Evolutionary conservation across 2,329 filamentous ascomycete species (phyloP).

Genomic region (Didymella sp.): DNA sequence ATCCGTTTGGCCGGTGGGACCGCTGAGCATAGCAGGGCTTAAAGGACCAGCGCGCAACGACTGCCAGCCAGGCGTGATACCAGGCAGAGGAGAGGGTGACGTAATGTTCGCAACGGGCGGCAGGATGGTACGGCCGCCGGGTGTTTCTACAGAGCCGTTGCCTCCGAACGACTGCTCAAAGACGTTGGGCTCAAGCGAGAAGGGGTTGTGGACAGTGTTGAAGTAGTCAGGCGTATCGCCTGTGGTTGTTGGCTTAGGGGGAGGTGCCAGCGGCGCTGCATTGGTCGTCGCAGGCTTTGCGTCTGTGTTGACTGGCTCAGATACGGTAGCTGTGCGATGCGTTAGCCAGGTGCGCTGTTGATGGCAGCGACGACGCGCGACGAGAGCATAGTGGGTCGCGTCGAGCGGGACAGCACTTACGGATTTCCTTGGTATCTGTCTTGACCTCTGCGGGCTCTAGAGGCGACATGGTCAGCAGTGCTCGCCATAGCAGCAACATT

Average conservation of each 20-base stretch:
- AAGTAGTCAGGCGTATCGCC: slow-evolving; percentile 60
- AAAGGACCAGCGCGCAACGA: slow-evolving; percentile 90
- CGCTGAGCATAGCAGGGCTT: slow-evolving; percentile 96
- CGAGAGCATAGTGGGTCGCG: slow-evolving; percentile 4
- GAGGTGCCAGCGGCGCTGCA: slow-evolving; percentile 59
- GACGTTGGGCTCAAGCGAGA: slow-evolving; percentile 88
- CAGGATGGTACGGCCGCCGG: slow-evolving; percentile 74
- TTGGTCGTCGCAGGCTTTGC: slow-evolving; percentile 50
- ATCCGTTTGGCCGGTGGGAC: slow-evolving; percentile 73
- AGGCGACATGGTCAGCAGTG: slow-evolving; percentile 30
- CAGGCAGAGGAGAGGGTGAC: slow-evolving; percentile 81
- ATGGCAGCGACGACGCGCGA: slow-evolving; percentile 12
- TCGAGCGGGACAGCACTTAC: slow-evolving; percentile 11
- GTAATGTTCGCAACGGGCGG: slow-evolving; percentile 90
- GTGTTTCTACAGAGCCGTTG: slow-evolving; percentile 69
- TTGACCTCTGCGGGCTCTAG: slow-evolving; percentile 38
- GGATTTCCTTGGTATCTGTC: slow-evolving; percentile 16
- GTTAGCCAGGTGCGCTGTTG: slow-evolving; percentile 27
- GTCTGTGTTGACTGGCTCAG: slow-evolving; percentile 33
- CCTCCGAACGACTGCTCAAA: slow-evolving; percentile 87
- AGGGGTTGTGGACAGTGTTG: slow-evolving; percentile 57
- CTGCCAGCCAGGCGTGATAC: slow-evolving; percentile 80
- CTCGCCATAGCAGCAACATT: slow-evolving; percentile 15
- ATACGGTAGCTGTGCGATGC: slow-evolving; percentile 24
- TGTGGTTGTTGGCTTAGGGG: slow-evolving; percentile 55